Base-by-base conservation (phyloP, 177 flowering plant species). In the Vitis hybrid region DNA sequence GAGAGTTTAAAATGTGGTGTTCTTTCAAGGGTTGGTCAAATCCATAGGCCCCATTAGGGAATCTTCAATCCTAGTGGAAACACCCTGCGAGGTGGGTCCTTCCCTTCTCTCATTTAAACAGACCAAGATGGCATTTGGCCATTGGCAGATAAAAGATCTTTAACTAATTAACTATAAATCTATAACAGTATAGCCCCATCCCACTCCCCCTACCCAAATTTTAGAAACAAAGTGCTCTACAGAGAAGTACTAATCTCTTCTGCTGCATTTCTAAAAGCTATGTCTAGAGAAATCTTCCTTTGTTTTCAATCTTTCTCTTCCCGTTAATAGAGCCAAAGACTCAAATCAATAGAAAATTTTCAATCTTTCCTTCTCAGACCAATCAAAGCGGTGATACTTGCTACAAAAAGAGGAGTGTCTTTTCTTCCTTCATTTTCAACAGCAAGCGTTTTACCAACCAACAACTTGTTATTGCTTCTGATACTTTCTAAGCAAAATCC, bases 21-120 rank as follows among this genome's bases (percentile, higher is more conserved):
- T 2, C 51, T 17, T 27, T 57, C 13, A 14, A 71, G 66, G 62
- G 63, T 49, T 51, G 40, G 74, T 71, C 72, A 67, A 74, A 74
- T 73, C 62, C 3, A 30, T 27, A 55, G 64, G 61, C 27, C 46
- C 30, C 59, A 58, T 13, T 1, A 27, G 59, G 70, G 72, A 68
- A 68, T 56, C 62, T 68, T 52, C 4, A 46, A 19, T 59, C 24
- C 14, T 55, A 69, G 75, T 72, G 73, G 73, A 48, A 49, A 57
- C 21, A 58, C 19, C 18, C 51, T 24, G 65, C 52, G 60, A 21
- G 66, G 59, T 65, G 65, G 60, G 35, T 24, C 27, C 30, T 30
- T 6, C 13, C 19, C n/a, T 24, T 12, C 62, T 60, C 40, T 60
- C 4, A 6, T 24, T 24, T 56, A 10, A 6, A 11, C 7, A 24